Conservation (phyloP, 805 yeast species). For the Spathaspora hagerdaliae region DNA sequence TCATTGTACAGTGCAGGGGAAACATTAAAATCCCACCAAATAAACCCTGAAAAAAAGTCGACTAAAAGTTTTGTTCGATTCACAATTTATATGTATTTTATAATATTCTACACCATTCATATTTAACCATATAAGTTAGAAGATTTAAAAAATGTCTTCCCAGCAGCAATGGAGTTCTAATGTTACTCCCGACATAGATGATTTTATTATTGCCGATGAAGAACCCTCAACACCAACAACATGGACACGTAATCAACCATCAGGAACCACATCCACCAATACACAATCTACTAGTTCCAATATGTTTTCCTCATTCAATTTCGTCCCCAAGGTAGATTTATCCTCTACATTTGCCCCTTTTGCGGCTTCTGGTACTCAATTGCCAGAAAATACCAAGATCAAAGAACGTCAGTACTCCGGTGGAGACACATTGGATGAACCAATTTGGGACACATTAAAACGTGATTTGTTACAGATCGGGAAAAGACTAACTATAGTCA, state of each 20-base stretch:
- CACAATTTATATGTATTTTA: too few relatives aligned
- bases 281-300: neutral
- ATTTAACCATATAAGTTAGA: too few relatives aligned
- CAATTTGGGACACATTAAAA: conserved; percentile 51
- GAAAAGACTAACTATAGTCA: conserved; percentile 32
- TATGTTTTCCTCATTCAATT: conserved; percentile 9
- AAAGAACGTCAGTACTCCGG: conserved; percentile 56
- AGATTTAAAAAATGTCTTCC: neutral
- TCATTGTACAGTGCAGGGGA: too few relatives aligned
- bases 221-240: conserved; percentile 9
- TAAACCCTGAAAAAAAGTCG: too few relatives aligned
- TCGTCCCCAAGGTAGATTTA: conserved; percentile 28
- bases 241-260: neutral
- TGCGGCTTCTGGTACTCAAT: conserved; percentile 12
- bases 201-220: conserved; percentile 38
- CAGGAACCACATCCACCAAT: conserved; percentile 1
- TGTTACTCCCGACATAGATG: conserved; percentile 17
- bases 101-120: too few relatives aligned
- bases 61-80: too few relatives aligned
- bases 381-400: conserved; percentile 20
- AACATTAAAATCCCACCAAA: too few relatives aligned
- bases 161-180: conserved; percentile 1
- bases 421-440: conserved; percentile 71
- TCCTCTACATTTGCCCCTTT: conserved; percentile 34
- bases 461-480: conserved; percentile 36